Base-by-base conservation (phyloP, 2,329 filamentous ascomycete genomes). In the Magnaporthales sp. region DNA sequence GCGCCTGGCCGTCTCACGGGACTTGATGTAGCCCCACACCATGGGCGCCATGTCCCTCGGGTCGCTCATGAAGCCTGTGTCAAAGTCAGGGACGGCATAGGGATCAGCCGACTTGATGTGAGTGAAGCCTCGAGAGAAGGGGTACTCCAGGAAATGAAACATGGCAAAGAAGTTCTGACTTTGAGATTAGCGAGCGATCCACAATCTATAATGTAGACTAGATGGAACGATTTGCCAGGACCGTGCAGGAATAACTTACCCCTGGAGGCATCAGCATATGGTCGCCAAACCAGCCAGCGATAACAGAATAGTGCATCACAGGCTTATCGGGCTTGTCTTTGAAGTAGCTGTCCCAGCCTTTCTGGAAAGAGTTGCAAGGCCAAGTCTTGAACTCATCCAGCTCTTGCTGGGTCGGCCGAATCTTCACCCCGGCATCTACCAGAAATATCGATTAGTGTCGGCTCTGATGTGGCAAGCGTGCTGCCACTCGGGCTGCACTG, bases 91-190 rank as follows among this genome's bases (percentile, higher is more conserved):
- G 15, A 81, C 80, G 62, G 89, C 90, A 73, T 93, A 93, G 19
- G 89, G 88, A 71, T 91, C 85, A 2, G 90, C 79, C n/a, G 85
- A 89, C 68, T 81, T 83, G 74, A 92, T 91, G 77, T 92, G 88
- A 2, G 85, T 91, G 65, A 77, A 87, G 9, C 90, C 90, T 71
- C 90, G 86, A 19, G 87, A 90, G 84, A 91, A 92, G 0, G 89
- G 89, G 72, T 91, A 91, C 78, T 91, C 88, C 71, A 92, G 76
- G 84, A 92, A 92, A 76, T 91, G 89, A 83, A 92, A 92, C 89
- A 92, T 92, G 73, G 87, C 90, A 80, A 92, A 92, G 83, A 91
- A 92, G 70, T 92, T 92, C n/a, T n/a, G n/a, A n/a, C n/a, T n/a
- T n/a, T n/a, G n/a, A n/a, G n/a, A n/a, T n/a, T n/a, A n/a, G n/a